Percentiles rank a stretch among this genome's conserved stretches.
Conservation (phyloP, 1,139 yeast species). For the Hanseniaspora gamundiae region DNA sequence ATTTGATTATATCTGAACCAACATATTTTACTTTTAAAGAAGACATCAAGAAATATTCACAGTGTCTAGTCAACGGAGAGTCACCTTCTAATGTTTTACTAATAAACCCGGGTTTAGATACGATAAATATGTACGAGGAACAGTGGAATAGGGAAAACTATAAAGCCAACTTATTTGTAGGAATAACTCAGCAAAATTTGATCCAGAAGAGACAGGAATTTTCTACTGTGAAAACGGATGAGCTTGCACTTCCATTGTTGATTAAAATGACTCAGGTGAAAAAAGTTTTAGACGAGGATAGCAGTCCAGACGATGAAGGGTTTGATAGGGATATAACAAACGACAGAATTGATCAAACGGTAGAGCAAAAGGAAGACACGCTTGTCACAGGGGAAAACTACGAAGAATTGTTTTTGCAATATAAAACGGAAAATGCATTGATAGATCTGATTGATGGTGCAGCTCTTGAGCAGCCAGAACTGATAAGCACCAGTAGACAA, state of each 20-base stretch:
- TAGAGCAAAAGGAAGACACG: neutral
- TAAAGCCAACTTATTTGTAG: constrained; percentile 50
- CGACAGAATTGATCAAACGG: neutral
- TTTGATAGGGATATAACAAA: neutral
- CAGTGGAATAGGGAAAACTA: constrained; percentile 38
- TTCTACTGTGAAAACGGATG: neutral
- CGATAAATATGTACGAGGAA: constrained; percentile 31
- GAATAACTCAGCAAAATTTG: constrained; percentile 17
- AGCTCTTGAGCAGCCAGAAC: neutral
- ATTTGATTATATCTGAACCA: constrained; percentile 35
- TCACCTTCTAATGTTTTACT: constrained; percentile 37
- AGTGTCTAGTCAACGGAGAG: constrained; percentile 31
- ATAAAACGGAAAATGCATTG: neutral
- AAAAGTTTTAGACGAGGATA: neutral
- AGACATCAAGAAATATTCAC: constrained; percentile 31
- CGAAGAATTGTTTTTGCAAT: neutral
- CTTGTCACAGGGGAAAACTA: neutral
- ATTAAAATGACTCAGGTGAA: neutral
- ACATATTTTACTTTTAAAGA: constrained; percentile 43
- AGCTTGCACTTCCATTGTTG: neutral
- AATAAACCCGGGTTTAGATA: constrained; percentile 74
- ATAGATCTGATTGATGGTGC: neutral
- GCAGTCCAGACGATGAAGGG: neutral
- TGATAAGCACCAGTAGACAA: neutral
- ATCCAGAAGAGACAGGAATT: neutral